These are phyloP conservation scores for Wickerhamomyces pijperi DNA, from an alignment of 805 yeast genomes.

Conservation along the genomic window DNA sequence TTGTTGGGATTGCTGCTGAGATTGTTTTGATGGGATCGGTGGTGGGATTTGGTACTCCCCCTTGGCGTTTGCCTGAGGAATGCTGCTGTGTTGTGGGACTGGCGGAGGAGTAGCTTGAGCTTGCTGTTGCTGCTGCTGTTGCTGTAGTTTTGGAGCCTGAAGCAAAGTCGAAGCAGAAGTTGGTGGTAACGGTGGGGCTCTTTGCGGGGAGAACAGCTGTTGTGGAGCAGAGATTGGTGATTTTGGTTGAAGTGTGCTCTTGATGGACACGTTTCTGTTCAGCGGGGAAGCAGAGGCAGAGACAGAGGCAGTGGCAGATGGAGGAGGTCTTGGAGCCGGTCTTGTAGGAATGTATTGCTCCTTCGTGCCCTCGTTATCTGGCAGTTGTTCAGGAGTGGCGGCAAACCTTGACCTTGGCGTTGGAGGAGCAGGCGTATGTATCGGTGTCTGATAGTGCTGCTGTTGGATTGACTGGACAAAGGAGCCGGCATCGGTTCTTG, in stretches of 20 bases:
- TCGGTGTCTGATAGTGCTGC: too few species aligned
- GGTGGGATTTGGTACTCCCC: constrained; percentile 10
- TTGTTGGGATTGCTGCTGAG: constrained; percentile 8
- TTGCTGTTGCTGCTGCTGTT: background rate
- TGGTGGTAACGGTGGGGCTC: constrained; percentile 12
- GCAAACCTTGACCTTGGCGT: constrained; percentile 4
- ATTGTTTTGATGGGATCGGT: constrained; percentile 32
- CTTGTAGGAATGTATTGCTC: constrained; percentile 16
- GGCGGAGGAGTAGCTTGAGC: background rate
- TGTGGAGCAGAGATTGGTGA: constrained; percentile 4
- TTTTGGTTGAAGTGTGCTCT: constrained; percentile 4
- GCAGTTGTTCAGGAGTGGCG: constrained; percentile 5
- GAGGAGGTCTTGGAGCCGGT: constrained; percentile 21
- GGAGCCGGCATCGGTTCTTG: constrained; percentile 2
- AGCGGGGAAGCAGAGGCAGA: constrained; percentile 12
- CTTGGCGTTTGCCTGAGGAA: constrained; percentile 51
- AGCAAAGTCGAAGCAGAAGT: constrained; percentile 6
- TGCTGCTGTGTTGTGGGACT: background rate
- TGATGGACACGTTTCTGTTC: constrained; percentile 2
- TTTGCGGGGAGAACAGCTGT: constrained; percentile 7
- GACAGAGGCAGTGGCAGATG: constrained; percentile 10
- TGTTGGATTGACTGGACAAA: constrained; percentile 13
- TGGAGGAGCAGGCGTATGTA: too few species aligned
- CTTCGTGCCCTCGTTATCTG: too few species aligned
- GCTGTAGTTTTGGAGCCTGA: background rate